Base-by-base conservation (phyloP, 1,139 yeast species). In the Suhomyces bribrorum region DNA sequence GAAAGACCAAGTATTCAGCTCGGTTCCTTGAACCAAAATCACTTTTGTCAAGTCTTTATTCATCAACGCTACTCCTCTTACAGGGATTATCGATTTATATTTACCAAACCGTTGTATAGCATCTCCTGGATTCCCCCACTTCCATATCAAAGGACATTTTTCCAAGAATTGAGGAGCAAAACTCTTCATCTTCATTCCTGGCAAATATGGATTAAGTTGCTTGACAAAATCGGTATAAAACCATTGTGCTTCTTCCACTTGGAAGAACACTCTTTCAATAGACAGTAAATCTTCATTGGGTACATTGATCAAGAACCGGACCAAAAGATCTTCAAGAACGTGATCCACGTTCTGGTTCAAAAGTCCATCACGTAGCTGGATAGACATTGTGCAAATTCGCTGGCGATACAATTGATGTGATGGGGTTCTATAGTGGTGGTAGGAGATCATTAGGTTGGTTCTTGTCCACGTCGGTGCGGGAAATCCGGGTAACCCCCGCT, bases 161-260 rank as follows among this genome's bases (percentile, higher is more conserved):
- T 81, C 80, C 53, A 89, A 79, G 31, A 92, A 64, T 45, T 73
- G 74, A 33, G 84, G 77, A 0, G 92, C 82, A 61, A 94, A 90
- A n/a, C 75, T 63, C 57, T 84, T 85, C 77, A 90, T 81, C 54
- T 83, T 86, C 75, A 90, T 68, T 1, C 78, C 60, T 4, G 97
- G 98, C 47, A 92, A 70, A 22, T 75, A 62, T 2, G 95, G 94
- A 57, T 88, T 85, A 53, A 83, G 67, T 32, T 77, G 79, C 26
- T 92, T 77, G 12, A 85, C 73, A 56, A 85, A 90, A 62, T 94
- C 99, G 34, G 87, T 79, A 60, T 90, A 94, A 59, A 86, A 94
- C 98, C 98, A 94, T 55, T 89, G 96, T 2, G 98, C 98, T 62
- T 94, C 98, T 69, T 94, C 99, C 29, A 94, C 83, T 58, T 90